Evolutionary conservation across 2,329 filamentous ascomycete species (phyloP), one percentile per base, ranked within the genome.

Genomic region (Pseudogymnoascus sp.): DNA sequence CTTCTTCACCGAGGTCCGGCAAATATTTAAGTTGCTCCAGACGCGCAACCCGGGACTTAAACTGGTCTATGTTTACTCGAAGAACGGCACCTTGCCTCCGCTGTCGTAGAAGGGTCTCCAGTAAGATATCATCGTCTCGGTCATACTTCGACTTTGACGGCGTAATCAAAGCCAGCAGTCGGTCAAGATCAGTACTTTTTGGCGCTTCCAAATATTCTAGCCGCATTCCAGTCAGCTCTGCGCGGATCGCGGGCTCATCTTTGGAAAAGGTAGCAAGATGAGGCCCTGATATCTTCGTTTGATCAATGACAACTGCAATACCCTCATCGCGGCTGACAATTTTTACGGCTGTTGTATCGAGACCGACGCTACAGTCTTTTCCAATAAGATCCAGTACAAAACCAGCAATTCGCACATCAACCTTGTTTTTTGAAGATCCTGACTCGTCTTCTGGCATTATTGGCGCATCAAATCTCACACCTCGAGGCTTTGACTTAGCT

Each of bases 131-230:
- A 69, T 97, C 91, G 65, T 96, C 90, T 56, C 87, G 86, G 65
- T 93, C 88, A 67, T 87, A 97, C 67, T 93, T 91, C 73, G 95
- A 86, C 67, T 92, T 95, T 0, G 93, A 96, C 0, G 95, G 96
- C 6, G 90, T 96, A 63, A 99, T 90, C 61, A 99, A 81, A 61
- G 90, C 88, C 0, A 99, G 78, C 1, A 99, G 81, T 35, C 87
- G 85, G 70, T 93, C 89, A 0, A 99, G 80, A 73, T 99, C 95
- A 16, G 81, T 79, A 68, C 96, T 88, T 65, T 88, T 87, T 0
- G 95, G 93, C 0, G 82, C 76, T 65, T 82, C 82, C 1, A 91
- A 76, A 69, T 90, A 96, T 64, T 93, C 88, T 24, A 95, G 72
- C 1, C 87, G 82, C 24, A 91, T 85, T 59, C 87, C 86, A 31